Conservation (phyloP, 2,329 filamentous ascomycete genomes). For the Colletotrichum chrysophilum region DNA sequence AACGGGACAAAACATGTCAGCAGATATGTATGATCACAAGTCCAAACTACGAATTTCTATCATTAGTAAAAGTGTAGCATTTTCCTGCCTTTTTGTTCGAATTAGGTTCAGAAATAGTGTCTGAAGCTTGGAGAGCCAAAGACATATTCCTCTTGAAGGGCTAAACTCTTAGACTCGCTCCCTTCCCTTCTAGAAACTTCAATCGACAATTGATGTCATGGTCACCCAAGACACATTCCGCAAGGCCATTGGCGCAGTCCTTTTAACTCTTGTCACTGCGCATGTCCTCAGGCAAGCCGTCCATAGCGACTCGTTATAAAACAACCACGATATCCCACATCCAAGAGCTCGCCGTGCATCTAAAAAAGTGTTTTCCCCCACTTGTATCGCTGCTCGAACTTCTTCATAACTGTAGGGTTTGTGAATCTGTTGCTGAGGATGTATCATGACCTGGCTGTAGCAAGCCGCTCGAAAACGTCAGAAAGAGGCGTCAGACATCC, state of each 20-base stretch:
- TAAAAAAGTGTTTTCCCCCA: neutral
- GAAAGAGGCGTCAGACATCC: neutral
- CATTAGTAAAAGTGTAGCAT: accelerated
- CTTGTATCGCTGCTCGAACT: neutral
- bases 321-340: neutral
- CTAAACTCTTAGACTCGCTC: accelerated
- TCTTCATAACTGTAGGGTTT: neutral
- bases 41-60: neutral
- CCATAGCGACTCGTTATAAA: neutral
- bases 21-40: neutral
- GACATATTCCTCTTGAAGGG: neutral
- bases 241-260: neutral
- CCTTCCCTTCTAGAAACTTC: accelerated
- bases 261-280: neutral
- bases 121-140: accelerated
- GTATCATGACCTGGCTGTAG: neutral
- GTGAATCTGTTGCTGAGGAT: neutral
- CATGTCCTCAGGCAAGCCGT: neutral
- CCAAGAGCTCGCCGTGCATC: neutral
- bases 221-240: neutral
- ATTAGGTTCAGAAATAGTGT: neutral
- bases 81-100: accelerated
- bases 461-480: neutral
- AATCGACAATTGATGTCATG: neutral
- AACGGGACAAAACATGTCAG: neutral